These are phyloP conservation scores for Aspergillus conjunctus DNA, from an alignment of 495 filamentous ascomycete genomes.

Conservation along the genomic window DNA sequence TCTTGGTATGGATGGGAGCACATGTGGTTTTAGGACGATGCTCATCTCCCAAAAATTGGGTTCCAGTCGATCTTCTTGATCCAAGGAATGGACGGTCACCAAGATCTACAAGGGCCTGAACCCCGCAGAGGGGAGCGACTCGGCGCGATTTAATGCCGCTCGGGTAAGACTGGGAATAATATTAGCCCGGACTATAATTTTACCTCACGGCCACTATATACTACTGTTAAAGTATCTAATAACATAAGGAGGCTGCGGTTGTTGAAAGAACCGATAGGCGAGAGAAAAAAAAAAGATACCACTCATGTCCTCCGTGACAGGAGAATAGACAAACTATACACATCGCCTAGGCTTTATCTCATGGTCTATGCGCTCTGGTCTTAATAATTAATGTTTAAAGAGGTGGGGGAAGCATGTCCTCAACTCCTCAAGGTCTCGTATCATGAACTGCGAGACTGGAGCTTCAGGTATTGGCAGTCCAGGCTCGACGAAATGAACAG, in stretches of 20 bases:
- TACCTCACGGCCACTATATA: neutral
- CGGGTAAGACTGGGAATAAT: no score
- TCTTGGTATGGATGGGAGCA: no score
- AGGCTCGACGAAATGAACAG: slow-evolving; percentile 80
- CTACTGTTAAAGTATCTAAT: neutral
- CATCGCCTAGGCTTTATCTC: neutral
- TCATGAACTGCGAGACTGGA: slow-evolving; percentile 66
- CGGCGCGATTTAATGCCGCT: no score
- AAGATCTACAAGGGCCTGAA: no score
- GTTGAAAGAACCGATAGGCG: neutral
- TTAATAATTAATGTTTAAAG: slow-evolving; percentile 54
- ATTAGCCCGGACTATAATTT: no score
- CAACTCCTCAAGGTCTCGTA: slow-evolving; percentile 72
- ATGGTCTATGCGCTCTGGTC: slow-evolving; percentile 6
- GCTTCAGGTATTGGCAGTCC: slow-evolving; percentile 57
- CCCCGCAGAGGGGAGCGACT: no score
- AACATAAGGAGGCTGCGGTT: neutral
- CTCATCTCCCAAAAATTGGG: no score
- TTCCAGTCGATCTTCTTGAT: no score
- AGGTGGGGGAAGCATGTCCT: slow-evolving; percentile 72
- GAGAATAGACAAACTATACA: neutral
- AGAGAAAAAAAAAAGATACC: neutral
- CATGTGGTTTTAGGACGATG: no score
- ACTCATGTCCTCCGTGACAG: neutral
- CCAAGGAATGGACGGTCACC: no score